phyloP scores from a whole-genome alignment of 768 basidiomycete genomes.

The Mycena rebaudengoi region DNA sequence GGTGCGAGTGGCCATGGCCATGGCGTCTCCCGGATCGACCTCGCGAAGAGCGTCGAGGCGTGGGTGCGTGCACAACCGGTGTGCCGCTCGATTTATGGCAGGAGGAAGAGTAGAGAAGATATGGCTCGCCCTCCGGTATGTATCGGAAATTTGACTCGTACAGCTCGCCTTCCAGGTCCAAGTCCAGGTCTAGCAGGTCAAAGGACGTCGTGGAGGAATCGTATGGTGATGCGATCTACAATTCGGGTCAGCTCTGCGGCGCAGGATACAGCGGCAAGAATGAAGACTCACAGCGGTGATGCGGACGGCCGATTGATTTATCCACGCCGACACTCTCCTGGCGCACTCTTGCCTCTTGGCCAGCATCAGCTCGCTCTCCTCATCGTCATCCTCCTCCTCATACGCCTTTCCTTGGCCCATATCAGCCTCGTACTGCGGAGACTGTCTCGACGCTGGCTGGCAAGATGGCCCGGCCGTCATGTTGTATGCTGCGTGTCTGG shows the following conservation, averaged over 20 bases:
- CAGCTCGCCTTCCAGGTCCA: conserved; percentile 20
- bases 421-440: conserved; percentile 14
- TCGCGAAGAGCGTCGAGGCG: conserved; percentile 20
- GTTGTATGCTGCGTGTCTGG: conserved; percentile 14
- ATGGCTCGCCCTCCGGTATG: conserved; percentile 7
- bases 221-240: conserved; percentile 18
- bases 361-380: conserved; percentile 7
- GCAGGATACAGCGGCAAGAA: neutral
- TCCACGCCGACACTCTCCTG: conserved; percentile 25
- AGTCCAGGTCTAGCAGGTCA: conserved; percentile 16
- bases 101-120: conserved; percentile 16
- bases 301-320: conserved; percentile 26
- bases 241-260: neutral
- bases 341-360: conserved; percentile 27
- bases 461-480: conserved; percentile 21
- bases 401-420: conserved; percentile 5
- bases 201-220: conserved; percentile 16
- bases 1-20: conserved; percentile 4
- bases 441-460: conserved; percentile 9
- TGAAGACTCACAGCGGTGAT: conserved; percentile 22
- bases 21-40: conserved; percentile 20
- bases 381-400: conserved; percentile 10
- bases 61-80: conserved; percentile 21
- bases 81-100: conserved; percentile 3
- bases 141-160: conserved; percentile 7